A percentile compares a stretch with the other conserved stretches of the same genome.
Evolutionary conservation across 371 early-diverging fungal species (phyloP).

Genomic region (Actinomucor elegans): DNA sequence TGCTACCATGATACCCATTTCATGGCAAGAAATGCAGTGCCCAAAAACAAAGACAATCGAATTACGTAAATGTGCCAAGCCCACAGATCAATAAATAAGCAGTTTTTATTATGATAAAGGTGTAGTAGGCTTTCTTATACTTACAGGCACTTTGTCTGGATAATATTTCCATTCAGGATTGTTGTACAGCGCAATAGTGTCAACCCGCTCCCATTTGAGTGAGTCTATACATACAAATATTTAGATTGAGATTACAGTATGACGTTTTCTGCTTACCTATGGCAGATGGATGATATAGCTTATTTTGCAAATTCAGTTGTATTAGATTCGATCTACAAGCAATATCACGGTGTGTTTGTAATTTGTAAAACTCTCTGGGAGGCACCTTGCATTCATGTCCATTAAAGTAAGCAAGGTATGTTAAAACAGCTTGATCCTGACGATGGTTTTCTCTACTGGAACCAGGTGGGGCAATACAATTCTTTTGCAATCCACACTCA

Average conservation of each 20-base stretch:
- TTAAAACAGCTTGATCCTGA: conserved; percentile 66
- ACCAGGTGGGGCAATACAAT: conserved; percentile 66
- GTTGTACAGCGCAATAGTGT: conserved; percentile 37
- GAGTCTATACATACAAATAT: conserved; percentile 22
- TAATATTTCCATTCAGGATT: conserved; percentile 55
- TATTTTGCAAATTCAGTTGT: conserved; percentile 26
- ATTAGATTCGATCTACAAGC: conserved; percentile 32
- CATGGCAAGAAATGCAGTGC: conserved; percentile 98
- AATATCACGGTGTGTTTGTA: conserved; percentile 41
- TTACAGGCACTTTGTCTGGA: conserved; percentile 34
- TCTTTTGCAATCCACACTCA: conserved; percentile 52
- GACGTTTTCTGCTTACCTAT: conserved; percentile 23
- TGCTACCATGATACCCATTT: conserved; percentile 91
- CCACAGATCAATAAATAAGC: conserved; percentile 25
- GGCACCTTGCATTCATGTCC: conserved; percentile 33
- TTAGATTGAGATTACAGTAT: background rate
- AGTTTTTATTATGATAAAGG: conserved; percentile 2
- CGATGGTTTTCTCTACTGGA: conserved; percentile 62
- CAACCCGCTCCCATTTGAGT: conserved; percentile 39
- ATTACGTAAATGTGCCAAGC: conserved; percentile 93
- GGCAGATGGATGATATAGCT: conserved; percentile 36
- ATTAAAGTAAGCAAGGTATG: conserved; percentile 52
- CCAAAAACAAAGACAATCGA: conserved; percentile 87
- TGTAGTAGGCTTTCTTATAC: conserved; percentile 19
- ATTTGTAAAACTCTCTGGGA: conserved; percentile 28